phyloP scores from a whole-genome alignment of 495 filamentous ascomycete genomes.

The Penicillium egyptiacum region DNA sequence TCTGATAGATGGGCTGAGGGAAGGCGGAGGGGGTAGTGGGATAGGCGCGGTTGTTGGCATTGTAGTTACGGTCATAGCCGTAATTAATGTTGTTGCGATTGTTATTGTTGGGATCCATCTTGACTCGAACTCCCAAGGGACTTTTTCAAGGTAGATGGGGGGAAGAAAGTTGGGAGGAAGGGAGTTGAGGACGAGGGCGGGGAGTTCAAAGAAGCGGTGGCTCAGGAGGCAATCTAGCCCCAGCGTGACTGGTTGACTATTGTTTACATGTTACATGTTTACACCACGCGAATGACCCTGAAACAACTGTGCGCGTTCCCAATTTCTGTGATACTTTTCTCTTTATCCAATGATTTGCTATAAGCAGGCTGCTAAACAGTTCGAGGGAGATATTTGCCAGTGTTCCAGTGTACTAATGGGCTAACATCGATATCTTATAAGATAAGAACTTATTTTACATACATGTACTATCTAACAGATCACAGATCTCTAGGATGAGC shows the following conservation, averaged over 20 bases:
- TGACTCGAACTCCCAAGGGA: slow-evolving; percentile 22
- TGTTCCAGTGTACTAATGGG: neutral
- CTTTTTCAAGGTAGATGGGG: slow-evolving; percentile 12
- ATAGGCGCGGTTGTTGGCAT: slow-evolving; percentile 76
- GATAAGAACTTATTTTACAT: neutral
- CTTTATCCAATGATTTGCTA: neutral
- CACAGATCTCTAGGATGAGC: neutral
- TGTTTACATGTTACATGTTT: slow-evolving; percentile 5
- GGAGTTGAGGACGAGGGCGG: slow-evolving; percentile 32
- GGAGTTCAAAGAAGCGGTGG: slow-evolving; percentile 40
- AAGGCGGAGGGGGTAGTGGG: slow-evolving; percentile 97
- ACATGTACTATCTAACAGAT: neutral
- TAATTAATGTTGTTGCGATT: slow-evolving; percentile 73
- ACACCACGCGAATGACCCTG: neutral
- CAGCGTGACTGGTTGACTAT: slow-evolving; percentile 1
- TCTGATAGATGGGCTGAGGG: slow-evolving; percentile 81
- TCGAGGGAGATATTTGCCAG: neutral
- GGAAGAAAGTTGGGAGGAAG: slow-evolving; percentile 12
- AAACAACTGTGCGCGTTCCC: neutral
- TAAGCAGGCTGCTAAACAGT: neutral
- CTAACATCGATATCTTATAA: neutral
- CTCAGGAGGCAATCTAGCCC: slow-evolving; percentile 34
- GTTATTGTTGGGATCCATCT: slow-evolving; percentile 57
- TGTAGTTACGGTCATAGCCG: slow-evolving; percentile 62
- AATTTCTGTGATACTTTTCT: neutral